phyloP scores from a whole-genome alignment of 2,329 filamentous ascomycete genomes.

The Aschersonia sp. region DNA sequence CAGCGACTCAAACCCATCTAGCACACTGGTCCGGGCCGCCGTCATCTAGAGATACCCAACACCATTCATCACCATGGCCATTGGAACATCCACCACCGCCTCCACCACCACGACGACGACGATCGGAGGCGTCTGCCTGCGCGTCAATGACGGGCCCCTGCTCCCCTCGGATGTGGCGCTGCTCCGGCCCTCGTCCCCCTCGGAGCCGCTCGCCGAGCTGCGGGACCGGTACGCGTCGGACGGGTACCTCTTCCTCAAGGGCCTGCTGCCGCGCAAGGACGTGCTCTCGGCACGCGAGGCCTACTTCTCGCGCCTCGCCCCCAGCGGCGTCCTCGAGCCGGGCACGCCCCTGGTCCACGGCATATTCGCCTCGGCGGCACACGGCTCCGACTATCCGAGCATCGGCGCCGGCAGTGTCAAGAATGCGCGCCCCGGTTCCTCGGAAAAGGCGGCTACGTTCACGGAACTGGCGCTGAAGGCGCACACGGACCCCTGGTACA shows the following conservation, averaged over 20 bases:
- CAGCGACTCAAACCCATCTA: too few species aligned
- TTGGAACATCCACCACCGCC: background rate
- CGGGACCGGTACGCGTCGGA: slow-evolving; percentile 20
- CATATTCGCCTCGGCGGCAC: slow-evolving; percentile 23
- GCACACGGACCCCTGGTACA: slow-evolving; percentile 34
- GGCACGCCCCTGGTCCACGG: slow-evolving; percentile 35
- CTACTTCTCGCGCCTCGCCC: slow-evolving; percentile 38
- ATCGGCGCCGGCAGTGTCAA: slow-evolving; percentile 34
- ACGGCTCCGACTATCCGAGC: slow-evolving; percentile 10
- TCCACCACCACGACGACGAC: slow-evolving; percentile 1
- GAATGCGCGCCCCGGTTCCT: slow-evolving; percentile 29
- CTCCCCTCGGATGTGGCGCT: slow-evolving; percentile 24
- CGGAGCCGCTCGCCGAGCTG: slow-evolving; percentile 28
- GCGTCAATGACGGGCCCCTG: slow-evolving; percentile 22
- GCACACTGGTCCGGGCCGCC: background rate
- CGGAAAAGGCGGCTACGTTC: slow-evolving; percentile 10
- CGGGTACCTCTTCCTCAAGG: slow-evolving; percentile 41
- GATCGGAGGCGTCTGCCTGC: slow-evolving; percentile 7
- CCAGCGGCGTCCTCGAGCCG: slow-evolving; percentile 40
- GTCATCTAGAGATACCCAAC: background rate
- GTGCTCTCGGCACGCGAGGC: slow-evolving; percentile 33
- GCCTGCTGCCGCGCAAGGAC: slow-evolving; percentile 34
- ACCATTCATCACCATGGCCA: background rate
- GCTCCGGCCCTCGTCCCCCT: slow-evolving; percentile 25
- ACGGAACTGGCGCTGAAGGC: slow-evolving; percentile 32